Percentiles rank a stretch among this genome's conserved stretches.
Evolutionary conservation across 2,329 filamentous ascomycete genomes (phyloP).

Genomic region (Chaetomium strumarium): DNA sequence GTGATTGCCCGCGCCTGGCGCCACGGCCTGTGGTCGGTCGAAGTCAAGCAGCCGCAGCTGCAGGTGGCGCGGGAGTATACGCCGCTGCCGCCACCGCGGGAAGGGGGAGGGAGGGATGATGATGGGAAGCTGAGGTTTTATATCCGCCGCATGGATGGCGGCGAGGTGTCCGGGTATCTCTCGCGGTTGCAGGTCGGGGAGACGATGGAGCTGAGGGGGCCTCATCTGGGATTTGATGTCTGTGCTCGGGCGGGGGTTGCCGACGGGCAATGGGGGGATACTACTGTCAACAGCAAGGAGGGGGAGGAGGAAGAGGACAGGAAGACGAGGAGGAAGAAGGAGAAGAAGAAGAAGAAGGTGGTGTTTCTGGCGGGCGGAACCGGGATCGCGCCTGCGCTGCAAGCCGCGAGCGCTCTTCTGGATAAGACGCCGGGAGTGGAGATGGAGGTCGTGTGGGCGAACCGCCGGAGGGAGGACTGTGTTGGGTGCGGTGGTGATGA

Average conservation of each 20-base stretch:
- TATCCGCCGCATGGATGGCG: constrained; percentile 69
- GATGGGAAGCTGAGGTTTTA: constrained; percentile 58
- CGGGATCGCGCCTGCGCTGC: constrained; percentile 83
- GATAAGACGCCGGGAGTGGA: constrained; percentile 11
- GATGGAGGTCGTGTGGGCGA: constrained; percentile 71
- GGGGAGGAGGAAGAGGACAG: too few species aligned
- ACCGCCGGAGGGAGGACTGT: constrained; percentile 36
- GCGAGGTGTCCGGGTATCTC: constrained; percentile 83
- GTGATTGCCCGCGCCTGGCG: constrained; percentile 43
- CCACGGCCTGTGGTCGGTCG: constrained; percentile 75
- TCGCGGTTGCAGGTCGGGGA: constrained; percentile 57
- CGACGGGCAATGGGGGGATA: background rate
- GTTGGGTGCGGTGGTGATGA: background rate
- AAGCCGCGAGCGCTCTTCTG: constrained; percentile 62
- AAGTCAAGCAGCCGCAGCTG: constrained; percentile 89
- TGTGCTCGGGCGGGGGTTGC: constrained; percentile 29
- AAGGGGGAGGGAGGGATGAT: constrained; percentile 24
- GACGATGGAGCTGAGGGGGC: constrained; percentile 70
- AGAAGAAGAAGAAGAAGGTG: constrained; percentile 36
- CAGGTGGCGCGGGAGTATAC: constrained; percentile 93
- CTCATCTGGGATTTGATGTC: constrained; percentile 61
- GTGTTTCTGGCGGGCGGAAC: constrained; percentile 90
- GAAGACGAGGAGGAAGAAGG: background rate
- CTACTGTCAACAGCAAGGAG: too few species aligned
- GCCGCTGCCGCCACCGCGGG: constrained; percentile 58